Evolutionary conservation across 345 rosid genomes (phyloP).

Genomic region (Gossypium raimondii): DNA sequence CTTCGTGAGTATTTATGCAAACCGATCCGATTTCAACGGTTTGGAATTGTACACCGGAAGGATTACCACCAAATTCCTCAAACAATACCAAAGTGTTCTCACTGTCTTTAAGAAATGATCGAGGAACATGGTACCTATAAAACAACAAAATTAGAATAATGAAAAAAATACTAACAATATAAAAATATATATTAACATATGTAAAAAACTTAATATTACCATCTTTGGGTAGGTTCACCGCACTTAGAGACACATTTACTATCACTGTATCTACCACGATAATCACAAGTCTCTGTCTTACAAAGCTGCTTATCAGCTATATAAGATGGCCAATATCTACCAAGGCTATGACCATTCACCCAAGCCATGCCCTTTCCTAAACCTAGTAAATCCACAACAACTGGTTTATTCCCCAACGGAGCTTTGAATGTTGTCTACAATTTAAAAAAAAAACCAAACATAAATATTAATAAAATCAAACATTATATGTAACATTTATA

Average conservation of each 20-base stretch:
- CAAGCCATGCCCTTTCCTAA: too few relatives aligned
- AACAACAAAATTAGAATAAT: background rate
- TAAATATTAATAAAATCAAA: background rate
- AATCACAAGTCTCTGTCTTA: constrained; percentile 19
- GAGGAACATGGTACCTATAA: constrained; percentile 50
- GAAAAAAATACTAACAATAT: background rate
- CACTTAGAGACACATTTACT: constrained; percentile 25
- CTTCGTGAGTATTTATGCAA: constrained; percentile 38
- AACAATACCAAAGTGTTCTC: constrained; percentile 47
- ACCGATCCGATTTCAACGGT: constrained; percentile 27
- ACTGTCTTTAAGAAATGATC: constrained; percentile 30
- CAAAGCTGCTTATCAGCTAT: too few relatives aligned
- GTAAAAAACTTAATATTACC: constrained; percentile 21
- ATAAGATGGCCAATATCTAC: too few relatives aligned
- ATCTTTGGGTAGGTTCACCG: constrained; percentile 37
- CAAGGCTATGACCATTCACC: too few relatives aligned
- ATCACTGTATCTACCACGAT: constrained; percentile 22
- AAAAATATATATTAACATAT: background rate
- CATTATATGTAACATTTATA: background rate
- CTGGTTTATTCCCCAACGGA: constrained; percentile 32
- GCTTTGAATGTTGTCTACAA: constrained; percentile 30
- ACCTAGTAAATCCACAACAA: constrained; percentile 10
- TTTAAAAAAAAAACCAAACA: background rate
- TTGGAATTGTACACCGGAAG: constrained; percentile 28
- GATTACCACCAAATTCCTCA: constrained; percentile 61